Conservation (phyloP, 257 asterid genomes). For the Osmanthus fragrans region DNA sequence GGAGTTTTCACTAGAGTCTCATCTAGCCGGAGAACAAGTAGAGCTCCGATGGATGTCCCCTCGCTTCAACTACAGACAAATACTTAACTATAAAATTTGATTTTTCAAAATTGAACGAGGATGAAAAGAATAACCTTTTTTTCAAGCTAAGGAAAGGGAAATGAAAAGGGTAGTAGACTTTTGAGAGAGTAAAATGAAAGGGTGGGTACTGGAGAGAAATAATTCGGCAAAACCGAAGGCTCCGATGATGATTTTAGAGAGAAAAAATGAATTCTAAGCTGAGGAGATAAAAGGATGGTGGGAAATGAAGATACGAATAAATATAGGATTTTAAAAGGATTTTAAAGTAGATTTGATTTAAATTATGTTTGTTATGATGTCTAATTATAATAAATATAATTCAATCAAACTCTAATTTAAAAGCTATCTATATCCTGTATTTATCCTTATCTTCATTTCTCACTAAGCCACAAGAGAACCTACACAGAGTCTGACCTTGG, state of each 20-base stretch:
- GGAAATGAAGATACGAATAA: too few species aligned
- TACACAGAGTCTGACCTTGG: background rate
- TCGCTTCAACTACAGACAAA: background rate
- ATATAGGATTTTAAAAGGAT: too few species aligned
- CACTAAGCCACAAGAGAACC: background rate
- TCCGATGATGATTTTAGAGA: conserved; percentile 7
- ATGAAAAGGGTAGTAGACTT: too few species aligned
- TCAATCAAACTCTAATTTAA: too few species aligned
- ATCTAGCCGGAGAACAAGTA: conserved; percentile 34
- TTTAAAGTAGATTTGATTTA: too few species aligned
- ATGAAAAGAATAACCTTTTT: conserved; percentile 15
- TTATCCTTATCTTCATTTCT: too few species aligned
- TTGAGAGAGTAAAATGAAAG: background rate
- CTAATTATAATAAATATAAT: too few species aligned
- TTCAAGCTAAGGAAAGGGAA: too few species aligned
- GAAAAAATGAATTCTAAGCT: conserved; percentile 22
- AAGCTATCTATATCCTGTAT: too few species aligned
- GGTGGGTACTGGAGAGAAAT: conserved; percentile 31
- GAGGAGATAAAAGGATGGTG: conserved; percentile 43
- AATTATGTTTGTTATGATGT: too few species aligned
- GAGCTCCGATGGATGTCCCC: conserved; percentile 1
- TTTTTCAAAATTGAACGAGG: conserved; percentile 30
- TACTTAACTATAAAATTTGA: conserved; percentile 7
- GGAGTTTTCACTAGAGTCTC: conserved; percentile 39
- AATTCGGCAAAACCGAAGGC: conserved; percentile 31